Base-by-base conservation (phyloP, 495 filamentous ascomycete genomes). In the Bacidia rubella region DNA sequence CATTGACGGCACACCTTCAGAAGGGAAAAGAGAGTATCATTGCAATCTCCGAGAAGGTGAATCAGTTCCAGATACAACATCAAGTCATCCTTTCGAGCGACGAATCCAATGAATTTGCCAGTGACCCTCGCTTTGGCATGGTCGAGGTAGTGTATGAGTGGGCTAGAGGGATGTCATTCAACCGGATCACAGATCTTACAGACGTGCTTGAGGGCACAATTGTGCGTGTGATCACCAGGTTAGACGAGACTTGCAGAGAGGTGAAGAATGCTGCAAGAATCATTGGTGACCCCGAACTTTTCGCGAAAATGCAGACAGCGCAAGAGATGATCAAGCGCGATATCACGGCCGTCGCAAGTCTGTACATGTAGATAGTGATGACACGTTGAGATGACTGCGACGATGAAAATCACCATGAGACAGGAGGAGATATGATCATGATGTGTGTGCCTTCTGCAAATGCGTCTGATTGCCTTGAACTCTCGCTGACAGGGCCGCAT, bases 111-210 rank as follows among this genome's bases (percentile, higher is more conserved):
- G 89, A 98, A 65, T 97, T 96, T 59, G 86, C 85, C 42, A 86
- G 78, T 57, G 73, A 81, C 40, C 87, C 88, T 9, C 76, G 89
- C 12, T 98, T 98, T 62, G 90, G 90, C 0, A 75, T 98, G 45
- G 87, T 93, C 60, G 93, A 98, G 66, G 93, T 98, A 0, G 92
- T 98, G 15, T 95, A 97, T 64, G 92, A 98, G 68, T 98, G 92
- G 92, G 93, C 92, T 1, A 76, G 86, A 52, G 92, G 92, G 20
- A 95, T 96, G 88, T 85, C 86, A 26, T 98, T 98, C 75, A 94
- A 89, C 66, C 90, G 93, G 49, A 98, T 98, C 59, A 97, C 90
- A 0, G 87, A 94, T 54, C 70, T 98, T 51, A 98, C 92, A 24
- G 92, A 98, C 62, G 90, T 98, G 44, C 78, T 97, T 60, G 92